Conservation (phyloP, 495 filamentous ascomycete species). For the Neurospora tetraspora region DNA sequence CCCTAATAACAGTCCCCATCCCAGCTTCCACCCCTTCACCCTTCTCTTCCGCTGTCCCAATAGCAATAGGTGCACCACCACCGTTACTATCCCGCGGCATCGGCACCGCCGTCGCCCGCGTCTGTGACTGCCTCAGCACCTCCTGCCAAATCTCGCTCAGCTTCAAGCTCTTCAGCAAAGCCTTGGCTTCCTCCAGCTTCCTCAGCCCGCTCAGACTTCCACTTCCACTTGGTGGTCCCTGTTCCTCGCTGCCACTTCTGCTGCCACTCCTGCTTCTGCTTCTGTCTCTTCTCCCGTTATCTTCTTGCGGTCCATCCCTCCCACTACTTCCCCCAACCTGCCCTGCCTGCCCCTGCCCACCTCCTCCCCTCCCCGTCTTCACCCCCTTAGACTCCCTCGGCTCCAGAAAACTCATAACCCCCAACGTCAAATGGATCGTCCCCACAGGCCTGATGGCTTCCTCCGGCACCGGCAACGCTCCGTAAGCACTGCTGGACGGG, state of each 20-base stretch:
- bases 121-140: constrained; percentile 16
- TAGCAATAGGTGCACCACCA: constrained; percentile 5
- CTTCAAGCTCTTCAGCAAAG: constrained; percentile 45
- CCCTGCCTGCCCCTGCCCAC: not conserved
- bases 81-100: constrained; percentile 7
- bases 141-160: constrained; percentile 31
- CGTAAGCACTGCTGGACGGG: not conserved
- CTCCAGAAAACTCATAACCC: constrained; percentile 68
- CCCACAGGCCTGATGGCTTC: constrained; percentile 67
- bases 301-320: not conserved
- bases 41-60: not conserved
- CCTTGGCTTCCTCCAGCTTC: constrained; percentile 45
- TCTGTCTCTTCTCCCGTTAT: not conserved
- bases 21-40: not conserved
- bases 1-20: not conserved
- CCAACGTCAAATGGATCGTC: constrained; percentile 76
- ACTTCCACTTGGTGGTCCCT: not conserved
- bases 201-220: not conserved
- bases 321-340: not conserved
- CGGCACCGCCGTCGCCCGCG: constrained; percentile 2
- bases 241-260: not conserved
- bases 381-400: constrained; percentile 1
- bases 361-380: too few species aligned
- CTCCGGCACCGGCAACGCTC: constrained; percentile 34
- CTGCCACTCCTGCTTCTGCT: not conserved